These are phyloP conservation scores for Fusarium multiceps DNA, from an alignment of 2,329 filamentous ascomycete genomes.

Conservation along the genomic window DNA sequence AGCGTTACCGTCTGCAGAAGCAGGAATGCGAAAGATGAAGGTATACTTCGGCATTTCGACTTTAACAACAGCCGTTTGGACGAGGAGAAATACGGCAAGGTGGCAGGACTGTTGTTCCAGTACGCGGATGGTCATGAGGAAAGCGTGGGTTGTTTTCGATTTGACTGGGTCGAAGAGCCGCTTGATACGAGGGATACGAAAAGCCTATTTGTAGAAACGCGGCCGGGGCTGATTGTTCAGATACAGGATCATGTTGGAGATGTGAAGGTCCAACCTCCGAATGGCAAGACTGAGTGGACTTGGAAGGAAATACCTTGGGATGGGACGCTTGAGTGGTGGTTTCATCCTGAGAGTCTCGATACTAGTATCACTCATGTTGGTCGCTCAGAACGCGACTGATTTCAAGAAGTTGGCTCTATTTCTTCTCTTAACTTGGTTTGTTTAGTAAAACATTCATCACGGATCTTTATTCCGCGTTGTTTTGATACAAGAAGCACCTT, in stretches of 20 bases:
- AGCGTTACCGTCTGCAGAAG: neutral
- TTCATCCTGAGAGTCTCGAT: slow-evolving; percentile 7
- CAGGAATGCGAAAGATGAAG: neutral
- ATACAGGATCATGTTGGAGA: neutral
- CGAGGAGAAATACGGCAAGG: neutral
- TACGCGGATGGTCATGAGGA: slow-evolving; percentile 1
- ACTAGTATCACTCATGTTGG: neutral
- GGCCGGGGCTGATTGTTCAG: neutral
- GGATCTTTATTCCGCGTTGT: no score
- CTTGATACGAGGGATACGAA: neutral
- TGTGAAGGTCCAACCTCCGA: neutral
- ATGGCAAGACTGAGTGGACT: neutral
- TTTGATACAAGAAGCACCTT: no score
- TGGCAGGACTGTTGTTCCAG: neutral
- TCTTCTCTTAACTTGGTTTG: no score
- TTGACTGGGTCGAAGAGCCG: neutral
- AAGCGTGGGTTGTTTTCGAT: slow-evolving; percentile 14
- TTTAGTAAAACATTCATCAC: no score
- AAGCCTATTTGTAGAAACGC: neutral
- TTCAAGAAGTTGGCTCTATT: no score
- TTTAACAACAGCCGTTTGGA: neutral
- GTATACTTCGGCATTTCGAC: neutral
- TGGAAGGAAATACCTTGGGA: slow-evolving; percentile 10
- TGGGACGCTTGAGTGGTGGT: slow-evolving; percentile 25
- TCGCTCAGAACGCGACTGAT: neutral